Base-by-base conservation (phyloP, 768 basidiomycete species). In the Lanmaoa rubissima region DNA sequence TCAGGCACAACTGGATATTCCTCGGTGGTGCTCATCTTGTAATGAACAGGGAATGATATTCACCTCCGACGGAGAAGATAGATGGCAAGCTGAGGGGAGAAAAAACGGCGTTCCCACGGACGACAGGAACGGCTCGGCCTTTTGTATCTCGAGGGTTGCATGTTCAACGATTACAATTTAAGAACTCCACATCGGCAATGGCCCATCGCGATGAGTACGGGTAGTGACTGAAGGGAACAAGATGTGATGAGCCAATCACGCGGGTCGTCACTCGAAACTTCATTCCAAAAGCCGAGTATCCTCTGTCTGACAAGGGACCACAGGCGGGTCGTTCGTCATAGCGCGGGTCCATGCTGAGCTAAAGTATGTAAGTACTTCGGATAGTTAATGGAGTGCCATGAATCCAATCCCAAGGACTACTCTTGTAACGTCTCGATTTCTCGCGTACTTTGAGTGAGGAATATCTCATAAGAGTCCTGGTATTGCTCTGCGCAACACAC, bases 401-500 rank as follows among this genome's bases (percentile, higher is more conserved):
- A 12, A 16, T 17, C 16, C 19, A 13, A 43, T 9, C 19, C 52
- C 26, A n/a, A 11, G n/a, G 13, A 32, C 55, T 58, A 90, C 59
- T 90, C 89, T 65, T 85, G 83, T 54, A 92, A 58, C 3, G 80
- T 77, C 63, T 88, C 78, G 19, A 91, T 88, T 61, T 88, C 87
- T 14, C 74, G 69, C 32, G 75, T 77, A 63, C 83, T 87, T 38
- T 70, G 79, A 59, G 79, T 74, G 21, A 91, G 75, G 61, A 81
- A 88, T 11, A 73, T 69, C 32, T 82, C 82, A 50, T 82, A 87
- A 0, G 82, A 82, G 66, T 87, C 87, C 38, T 78, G 59, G 60
- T 86, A 83, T 3, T 75, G 73, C n/a, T 73, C 84, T 86, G 55
- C 11, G 10, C 0, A 1, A 14, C 45, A 17, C n/a, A 13, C 32